Base-by-base conservation (phyloP, 805 yeast genomes). In the Scheffersomyces coipomensis region DNA sequence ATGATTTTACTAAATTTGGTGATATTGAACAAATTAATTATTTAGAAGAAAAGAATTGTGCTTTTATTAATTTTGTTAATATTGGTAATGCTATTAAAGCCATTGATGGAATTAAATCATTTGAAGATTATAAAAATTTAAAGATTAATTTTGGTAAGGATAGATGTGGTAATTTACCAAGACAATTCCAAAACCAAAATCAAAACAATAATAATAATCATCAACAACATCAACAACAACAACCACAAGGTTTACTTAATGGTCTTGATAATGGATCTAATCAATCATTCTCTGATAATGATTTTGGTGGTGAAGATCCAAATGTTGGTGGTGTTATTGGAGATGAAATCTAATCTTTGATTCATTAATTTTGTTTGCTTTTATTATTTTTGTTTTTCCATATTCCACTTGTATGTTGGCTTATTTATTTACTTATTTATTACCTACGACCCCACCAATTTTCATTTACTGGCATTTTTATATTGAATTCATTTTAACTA, bases 11-110 rank as follows among this genome's bases (percentile, higher is more conserved):
- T 19, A 83, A 80, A 53, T 90, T 81, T 67, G 99, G 99, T 30
- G 96, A 88, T 47, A 87, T 93, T 48, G 99, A 93, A 63, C 98
- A 90, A 63, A 86, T 93, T 58, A 90, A 93, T 58, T 86, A 85
- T 57, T 71, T 88, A 43, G 81, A 80, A 32, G 93, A 85, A 52
- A 84, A 85, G 60, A 81, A 83, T 43, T 90, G 97, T 64, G 95
- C 93, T 19, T 90, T 91, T 62, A 85, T 90, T 42, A 90, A 90
- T 60, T 90, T 88, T 56, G 88, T 96, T 16, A 86, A 88, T 59
- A 88, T 93, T 49, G 85, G 90, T 29, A 85, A 84, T 58, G 97
- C 98, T 5, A 86, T 90, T 51, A 79, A 85, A 53, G 97, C 97
- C 5, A 83, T 91, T 48, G 96, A 90, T 56, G 93, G 95, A 34